Base-by-base conservation (phyloP, 768 basidiomycete species). In the Glaciozyma martinii region DNA sequence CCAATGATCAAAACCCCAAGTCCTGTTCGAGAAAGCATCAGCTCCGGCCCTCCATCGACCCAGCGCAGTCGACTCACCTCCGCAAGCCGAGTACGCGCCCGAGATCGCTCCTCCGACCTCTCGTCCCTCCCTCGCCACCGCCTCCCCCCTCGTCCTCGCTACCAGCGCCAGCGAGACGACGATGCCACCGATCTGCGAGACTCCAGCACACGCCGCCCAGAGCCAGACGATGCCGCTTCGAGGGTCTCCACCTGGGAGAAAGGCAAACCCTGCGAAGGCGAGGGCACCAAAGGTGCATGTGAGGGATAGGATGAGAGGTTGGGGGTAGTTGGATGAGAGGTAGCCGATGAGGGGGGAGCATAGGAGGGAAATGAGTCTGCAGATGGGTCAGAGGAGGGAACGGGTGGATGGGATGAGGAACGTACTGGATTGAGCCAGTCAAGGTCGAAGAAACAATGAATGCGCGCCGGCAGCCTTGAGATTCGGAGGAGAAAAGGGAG, bases 1-100 rank as follows among this genome's bases (percentile, higher is more conserved):
- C 63, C 67, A 32, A 68, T 23, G 32, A 60, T 3, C 21, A 68
- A 54, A 58, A 68, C 65, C 8, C 67, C 67, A 30, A 68, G 30
- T 0, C 66, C 66, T 67, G 59, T 40, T 19, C 9, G 15, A 7
- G 16, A 5, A 47, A 5, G 5, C 30, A n/a, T 42, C 30, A 40
- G 42, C 25, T 46, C 19, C 3, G 10, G 12, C 37, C 16, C 16
- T 15, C 25, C 2, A 4, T 6, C 30, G 1, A 5, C 32, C 1
- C 7, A 13, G 15, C 10, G n/a, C 15, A 33, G 32, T 1, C 0
- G 29, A 57, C 66, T 27, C 29, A 60, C 67, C 67, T n/a, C 67
- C 67, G 25, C 47, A 52, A 10, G 64, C 30, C 6, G 61, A 60
- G 33, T 65, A 68, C 8, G 61, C 52, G 16, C 61, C 64, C 23